phyloP scores from a whole-genome alignment of 192 early-diverging fungal species.

The Linnemannia hyalina region DNA sequence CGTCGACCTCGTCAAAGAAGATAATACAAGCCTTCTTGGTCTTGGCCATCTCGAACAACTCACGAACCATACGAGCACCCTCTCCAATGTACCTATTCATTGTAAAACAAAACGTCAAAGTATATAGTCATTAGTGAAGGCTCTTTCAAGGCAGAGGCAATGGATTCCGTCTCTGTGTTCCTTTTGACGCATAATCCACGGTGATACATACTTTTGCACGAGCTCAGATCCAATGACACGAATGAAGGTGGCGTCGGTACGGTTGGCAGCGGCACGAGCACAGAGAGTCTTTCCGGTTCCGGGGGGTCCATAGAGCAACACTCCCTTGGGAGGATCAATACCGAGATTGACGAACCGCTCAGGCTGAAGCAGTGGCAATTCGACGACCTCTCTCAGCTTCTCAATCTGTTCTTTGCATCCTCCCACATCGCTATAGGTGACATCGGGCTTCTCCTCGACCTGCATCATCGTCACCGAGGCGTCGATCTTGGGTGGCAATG shows the following conservation, averaged over 20 bases:
- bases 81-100: slow-evolving; percentile 90
- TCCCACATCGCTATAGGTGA: slow-evolving; percentile 99
- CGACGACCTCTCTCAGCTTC: slow-evolving; percentile 98
- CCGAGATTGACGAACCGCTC: slow-evolving; percentile 98
- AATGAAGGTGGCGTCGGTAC: slow-evolving; percentile 99
- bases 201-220: slow-evolving; percentile 85
- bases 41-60: slow-evolving; percentile 99
- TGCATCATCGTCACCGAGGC: slow-evolving; percentile 99
- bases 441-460: slow-evolving; percentile 99
- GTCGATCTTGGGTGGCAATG: slow-evolving; percentile 98
- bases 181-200: too few species aligned
- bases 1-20: slow-evolving; percentile 99
- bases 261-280: slow-evolving; percentile 98
- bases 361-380: slow-evolving; percentile 94
- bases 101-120: not conserved
- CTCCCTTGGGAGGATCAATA: slow-evolving; percentile 99
- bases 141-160: too few species aligned
- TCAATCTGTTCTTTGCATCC: slow-evolving; percentile 99
- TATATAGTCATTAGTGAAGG: not conserved
- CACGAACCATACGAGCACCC: slow-evolving; percentile 98
- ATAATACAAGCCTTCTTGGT: slow-evolving; percentile 99
- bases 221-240: slow-evolving; percentile 99
- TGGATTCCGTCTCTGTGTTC: too few species aligned
- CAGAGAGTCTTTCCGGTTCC: slow-evolving; percentile 99
- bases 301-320: slow-evolving; percentile 95